Evolutionary conservation across 1,139 yeast genomes (phyloP), one percentile per base, ranked within the genome.

Genomic region (Saccharomyces pastorianus): DNA sequence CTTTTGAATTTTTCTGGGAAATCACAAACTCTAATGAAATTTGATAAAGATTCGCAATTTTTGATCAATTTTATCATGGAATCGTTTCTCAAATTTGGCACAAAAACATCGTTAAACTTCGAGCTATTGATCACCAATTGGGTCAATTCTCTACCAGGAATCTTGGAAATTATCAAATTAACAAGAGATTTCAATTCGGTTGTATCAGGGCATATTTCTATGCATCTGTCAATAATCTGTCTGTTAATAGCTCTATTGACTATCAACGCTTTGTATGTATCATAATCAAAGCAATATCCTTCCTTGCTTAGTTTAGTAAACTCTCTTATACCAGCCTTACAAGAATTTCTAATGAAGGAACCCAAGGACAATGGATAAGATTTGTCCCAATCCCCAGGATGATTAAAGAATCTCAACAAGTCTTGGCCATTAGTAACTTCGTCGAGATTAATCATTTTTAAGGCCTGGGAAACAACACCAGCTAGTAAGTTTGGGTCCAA

Each of bases 301-400:
- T 66, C 61, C 1, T 55, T 27, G 6, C 51, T 50, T 26, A 67
- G 52, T 9, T 64, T 61, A 51, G 61, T 60, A 49, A 59, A 66
- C 44, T 67, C 67, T 42, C 60, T 65, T 11, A 66, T 52, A 1
- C 65, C 69, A 4, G 64, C 61, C 14, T 55, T 53, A n/a, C 58
- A 57, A 4, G 69, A 58, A 29, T 60, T 63, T 52, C 64, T 61
- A 2, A 68, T 58, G n/a, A 61, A 54, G 6, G 66, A 54, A 17
- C 68, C 69, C 7, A 67, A 53, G 13, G 64, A 56, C 13, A 68
- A 48, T 13, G 70, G 70, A 50, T 67, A 66, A 3, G 64, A 56
- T 51, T 64, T 67, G 53, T 68, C 71, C 70, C 69, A 65, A 49
- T 68, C 69, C 46, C 70, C 70, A 17, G 68, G 68, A 56, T 65